These are phyloP conservation scores for Flaveria trinervia DNA, from an alignment of 129 eudicot species.

Conservation along the genomic window DNA sequence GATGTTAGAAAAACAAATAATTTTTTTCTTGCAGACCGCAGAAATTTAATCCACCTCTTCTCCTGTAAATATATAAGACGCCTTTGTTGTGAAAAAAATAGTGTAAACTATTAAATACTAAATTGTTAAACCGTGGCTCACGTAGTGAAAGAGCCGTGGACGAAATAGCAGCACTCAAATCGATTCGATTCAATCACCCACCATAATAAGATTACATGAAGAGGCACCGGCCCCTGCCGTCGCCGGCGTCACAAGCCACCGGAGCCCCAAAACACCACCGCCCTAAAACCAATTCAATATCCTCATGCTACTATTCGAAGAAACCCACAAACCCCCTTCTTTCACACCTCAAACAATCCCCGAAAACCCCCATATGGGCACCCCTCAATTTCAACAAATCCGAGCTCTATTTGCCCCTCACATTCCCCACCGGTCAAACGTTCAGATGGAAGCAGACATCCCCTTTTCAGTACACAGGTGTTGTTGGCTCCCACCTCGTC, in stretches of 20 bases:
- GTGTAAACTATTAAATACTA: too few species aligned
- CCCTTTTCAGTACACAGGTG: conserved; percentile 74
- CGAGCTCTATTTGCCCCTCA: conserved; percentile 77
- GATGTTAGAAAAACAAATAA: too few species aligned
- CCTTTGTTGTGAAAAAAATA: too few species aligned
- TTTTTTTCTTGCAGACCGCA: too few species aligned
- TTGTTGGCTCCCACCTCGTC: conserved; percentile 63
- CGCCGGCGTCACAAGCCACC: conserved; percentile 36
- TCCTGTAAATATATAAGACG: too few species aligned
- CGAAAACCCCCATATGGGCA: conserved; percentile 46
- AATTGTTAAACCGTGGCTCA: too few species aligned
- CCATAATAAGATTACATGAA: conserved; percentile 33
- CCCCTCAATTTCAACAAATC: conserved; percentile 65
- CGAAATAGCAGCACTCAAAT: neutral
- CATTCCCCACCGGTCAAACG: conserved; percentile 98
- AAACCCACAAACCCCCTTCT: conserved; percentile 44
- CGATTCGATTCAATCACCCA: neutral
- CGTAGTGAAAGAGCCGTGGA: too few species aligned
- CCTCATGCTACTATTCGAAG: conserved; percentile 41
- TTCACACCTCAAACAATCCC: conserved; percentile 36
- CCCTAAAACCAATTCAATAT: conserved; percentile 26
- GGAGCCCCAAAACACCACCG: conserved; percentile 35
- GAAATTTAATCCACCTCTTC: too few species aligned
- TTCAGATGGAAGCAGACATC: conserved; percentile 88
- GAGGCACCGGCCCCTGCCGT: conserved; percentile 36